Base-by-base conservation (phyloP, 2,329 filamentous ascomycete genomes). In the Parastagonospora nodorum region DNA sequence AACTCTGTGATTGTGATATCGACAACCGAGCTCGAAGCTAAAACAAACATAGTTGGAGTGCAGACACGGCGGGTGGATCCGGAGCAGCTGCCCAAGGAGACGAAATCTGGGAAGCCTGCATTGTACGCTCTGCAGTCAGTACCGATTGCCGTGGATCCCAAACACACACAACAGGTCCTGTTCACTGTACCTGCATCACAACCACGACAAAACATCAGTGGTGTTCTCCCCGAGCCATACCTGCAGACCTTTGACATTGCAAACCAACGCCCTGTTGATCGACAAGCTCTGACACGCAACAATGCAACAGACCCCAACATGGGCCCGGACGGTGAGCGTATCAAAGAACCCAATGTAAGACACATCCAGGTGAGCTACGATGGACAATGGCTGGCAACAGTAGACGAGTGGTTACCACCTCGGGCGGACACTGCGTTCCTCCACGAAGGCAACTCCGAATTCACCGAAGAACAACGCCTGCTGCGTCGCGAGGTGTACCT, bases 1-100 rank as follows among this genome's bases (percentile, higher is more conserved):
- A 99, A 99, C 74, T 96, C 92, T 1, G 81, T 88, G 47, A 93
- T 97, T 82, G 81, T 97, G 6, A 74, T 99, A 12, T 96, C 93
- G 2, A 97, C 94, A 3, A 86, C 90, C 10, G 92, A 97, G 72
- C 81, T 97, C 71, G 86, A 88, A 68, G 90, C 94, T 4, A 91
- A 87, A 12, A 85, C 89, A 14, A 94, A 92, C 64, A 84, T 97
- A 51, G 88, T 89, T 15, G 92, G 93, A 1, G 84, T 97, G 36
- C 92, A 97, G 71, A 74, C 79, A 29, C 61, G 69, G 42, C 57
- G 66, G 31, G 55, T 72, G 11, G 64, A 69, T 39, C 28, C 57
- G 8, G 60, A 66, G n/a, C 64, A 71, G 44, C 29, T 67, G 16
- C 56, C 62, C 28, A 60, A 55, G 39, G 57, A 66, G 19, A 57